A percentile compares a stretch with the other conserved stretches of the same genome.
Conservation (phyloP, 2,329 filamentous ascomycete genomes). For the Scytalidium lignicola region DNA sequence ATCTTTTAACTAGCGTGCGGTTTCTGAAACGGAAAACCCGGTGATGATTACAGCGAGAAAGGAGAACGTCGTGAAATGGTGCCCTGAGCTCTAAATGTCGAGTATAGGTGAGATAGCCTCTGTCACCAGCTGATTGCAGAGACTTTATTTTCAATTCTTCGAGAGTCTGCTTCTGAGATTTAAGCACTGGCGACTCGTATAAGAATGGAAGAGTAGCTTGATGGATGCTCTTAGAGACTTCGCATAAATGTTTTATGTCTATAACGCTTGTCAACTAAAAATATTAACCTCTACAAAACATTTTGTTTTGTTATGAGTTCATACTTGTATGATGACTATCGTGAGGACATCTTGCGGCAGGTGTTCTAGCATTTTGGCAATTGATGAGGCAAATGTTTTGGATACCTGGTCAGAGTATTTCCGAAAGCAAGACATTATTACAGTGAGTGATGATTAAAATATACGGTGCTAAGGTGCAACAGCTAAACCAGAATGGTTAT, state of each 20-base stretch:
- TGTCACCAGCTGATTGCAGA: neutral
- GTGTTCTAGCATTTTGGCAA: neutral
- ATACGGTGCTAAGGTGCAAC: too few relatives aligned
- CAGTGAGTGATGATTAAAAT: too few relatives aligned
- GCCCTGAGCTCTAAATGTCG: neutral
- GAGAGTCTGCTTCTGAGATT: neutral
- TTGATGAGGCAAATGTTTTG: too few relatives aligned
- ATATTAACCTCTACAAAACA: neutral
- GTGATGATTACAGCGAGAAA: neutral
- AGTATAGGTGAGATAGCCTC: neutral
- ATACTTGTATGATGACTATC: neutral
- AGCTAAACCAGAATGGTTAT: too few relatives aligned
- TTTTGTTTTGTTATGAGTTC: neutral
- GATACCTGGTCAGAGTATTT: too few relatives aligned
- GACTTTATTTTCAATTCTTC: neutral
- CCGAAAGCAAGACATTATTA: too few relatives aligned
- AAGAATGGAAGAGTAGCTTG: neutral
- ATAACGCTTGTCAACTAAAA: neutral
- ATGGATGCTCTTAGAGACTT: slow-evolving; percentile 2
- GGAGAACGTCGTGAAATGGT: neutral
- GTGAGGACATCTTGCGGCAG: neutral
- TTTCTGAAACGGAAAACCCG: neutral
- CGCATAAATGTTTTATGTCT: slow-evolving; percentile 2
- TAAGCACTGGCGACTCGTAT: neutral
- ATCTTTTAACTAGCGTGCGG: too few relatives aligned